Base-by-base conservation (phyloP, 192 early-diverging fungal species). In the Coemansia sp. region DNA sequence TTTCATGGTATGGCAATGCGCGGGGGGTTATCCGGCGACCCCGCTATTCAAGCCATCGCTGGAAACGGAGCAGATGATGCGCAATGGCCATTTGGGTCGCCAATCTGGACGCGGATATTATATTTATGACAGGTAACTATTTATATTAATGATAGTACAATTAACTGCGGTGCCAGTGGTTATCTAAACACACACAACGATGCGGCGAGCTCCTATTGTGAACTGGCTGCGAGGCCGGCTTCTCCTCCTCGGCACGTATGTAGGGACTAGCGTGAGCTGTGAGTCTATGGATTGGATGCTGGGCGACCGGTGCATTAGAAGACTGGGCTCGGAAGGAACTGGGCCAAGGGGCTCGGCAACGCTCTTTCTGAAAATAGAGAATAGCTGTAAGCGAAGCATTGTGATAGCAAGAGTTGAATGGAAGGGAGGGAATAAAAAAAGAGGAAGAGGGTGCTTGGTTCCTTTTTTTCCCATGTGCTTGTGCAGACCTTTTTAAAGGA, bases 21-120 rank as follows among this genome's bases (percentile, higher is more conserved):
- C 36, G 59, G 5, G 65, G 65, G 66, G 0, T 35, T 68, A 45
- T 11, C 48, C 45, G 50, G 50, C 3, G 50, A 61, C 23, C 50
- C 50, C 66, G 39, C 39, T 37, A 20, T 58, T 66, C 56, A 66
- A 66, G 65, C 65, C 65, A 20, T 43, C 60, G 16, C 35, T 46
- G 5, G 39, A 34, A n/a, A 43, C 86, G 13, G 71, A 81, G 36
- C 60, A 74, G 53, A 71, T 84, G 48, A 80, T 87, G 10, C 57
- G 20, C 20, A 62, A 71, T 16, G 73, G 73, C n/a, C 62, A 81
- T 34, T 69, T 89, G 51, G 88, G 88, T 10, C 80, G 85, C 42
- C 87, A 89, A 74, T 67, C 73, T 24, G 88, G 88, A 16, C 58
- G 50, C 16, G 85, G 85, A 5, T 86, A 83, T 63, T 86, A 86